Percentiles rank a stretch among this genome's conserved stretches.
These are phyloP conservation scores for Podospora fimiseda DNA, from an alignment of 495 filamentous ascomycete genomes.

Conservation along the genomic window DNA sequence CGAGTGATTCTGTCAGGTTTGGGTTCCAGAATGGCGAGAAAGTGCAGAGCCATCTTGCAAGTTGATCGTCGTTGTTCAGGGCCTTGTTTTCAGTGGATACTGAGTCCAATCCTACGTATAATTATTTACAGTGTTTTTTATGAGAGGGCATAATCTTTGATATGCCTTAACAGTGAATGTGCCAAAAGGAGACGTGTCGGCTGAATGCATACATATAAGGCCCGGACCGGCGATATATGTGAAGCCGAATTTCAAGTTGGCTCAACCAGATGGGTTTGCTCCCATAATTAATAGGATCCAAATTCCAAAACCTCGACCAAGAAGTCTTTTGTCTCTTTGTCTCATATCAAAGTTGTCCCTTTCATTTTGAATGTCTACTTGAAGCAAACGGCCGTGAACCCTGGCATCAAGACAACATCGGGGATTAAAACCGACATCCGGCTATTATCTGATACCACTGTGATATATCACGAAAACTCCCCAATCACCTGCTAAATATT, in stretches of 20 bases:
- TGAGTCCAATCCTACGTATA: no score
- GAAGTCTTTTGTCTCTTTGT: no score
- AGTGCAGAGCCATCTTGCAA: constrained; percentile 13
- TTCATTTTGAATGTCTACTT: no score
- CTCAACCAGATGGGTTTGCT: no score
- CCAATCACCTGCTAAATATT: no score
- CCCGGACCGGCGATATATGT: not conserved
- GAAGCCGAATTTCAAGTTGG: not conserved
- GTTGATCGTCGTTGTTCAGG: not conserved
- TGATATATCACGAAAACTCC: not conserved
- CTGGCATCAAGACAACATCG: not conserved
- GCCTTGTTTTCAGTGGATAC: not conserved
- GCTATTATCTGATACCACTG: not conserved
- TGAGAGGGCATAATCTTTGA: no score
- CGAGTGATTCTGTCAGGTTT: constrained; percentile 20
- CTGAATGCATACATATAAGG: not conserved
- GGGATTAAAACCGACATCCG: not conserved
- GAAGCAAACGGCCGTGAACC: no score
- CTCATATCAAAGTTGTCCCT: no score
- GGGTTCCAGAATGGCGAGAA: constrained; percentile 19
- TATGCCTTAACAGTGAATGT: no score
- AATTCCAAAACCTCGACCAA: no score
- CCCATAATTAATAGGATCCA: not conserved
- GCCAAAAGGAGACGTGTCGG: no score
- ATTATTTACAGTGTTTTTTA: no score